Percentiles rank a stretch among this genome's conserved stretches.
phyloP scores from a whole-genome alignment of 1,284 basidiomycete species.

The Moesziomyces aphidis region DNA sequence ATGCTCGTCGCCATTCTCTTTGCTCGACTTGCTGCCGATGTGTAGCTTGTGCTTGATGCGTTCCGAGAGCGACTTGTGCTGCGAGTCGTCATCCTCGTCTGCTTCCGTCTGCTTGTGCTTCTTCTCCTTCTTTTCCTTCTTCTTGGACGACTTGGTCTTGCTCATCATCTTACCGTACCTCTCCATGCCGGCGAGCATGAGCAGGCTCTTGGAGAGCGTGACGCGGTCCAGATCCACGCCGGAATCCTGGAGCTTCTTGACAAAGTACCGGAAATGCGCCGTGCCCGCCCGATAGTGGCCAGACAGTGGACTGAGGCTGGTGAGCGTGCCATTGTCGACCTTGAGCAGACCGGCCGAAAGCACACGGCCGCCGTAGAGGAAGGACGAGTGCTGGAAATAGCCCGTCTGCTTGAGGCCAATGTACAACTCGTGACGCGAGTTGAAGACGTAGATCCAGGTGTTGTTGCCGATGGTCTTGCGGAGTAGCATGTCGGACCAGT shows the following conservation, averaged over 20 bases:
- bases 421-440: constrained; percentile 57
- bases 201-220: constrained; percentile 48
- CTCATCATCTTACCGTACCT: constrained; percentile 54
- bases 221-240: constrained; percentile 55
- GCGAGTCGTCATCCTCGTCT: background rate
- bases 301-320: constrained; percentile 50
- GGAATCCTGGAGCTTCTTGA: constrained; percentile 51
- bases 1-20: constrained; percentile 6
- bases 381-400: constrained; percentile 60
- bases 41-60: constrained; percentile 19
- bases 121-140: constrained; percentile 29
- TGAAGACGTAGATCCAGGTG: constrained; percentile 62
- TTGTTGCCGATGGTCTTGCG: constrained; percentile 54
- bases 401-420: constrained; percentile 61
- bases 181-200: constrained; percentile 55
- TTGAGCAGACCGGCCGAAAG: constrained; percentile 57
- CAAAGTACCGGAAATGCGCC: constrained; percentile 59
- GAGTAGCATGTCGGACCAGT: constrained; percentile 54
- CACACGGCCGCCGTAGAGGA: constrained; percentile 58
- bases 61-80: constrained; percentile 9
- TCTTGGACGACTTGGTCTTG: constrained; percentile 38
- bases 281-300: constrained; percentile 59
- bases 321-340: constrained; percentile 50
- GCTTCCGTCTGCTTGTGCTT: constrained; percentile 17
- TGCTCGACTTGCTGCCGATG: constrained; percentile 7